Evolutionary conservation across 2,329 filamentous ascomycete genomes (phyloP).

Genomic region (Fusarium citri): DNA sequence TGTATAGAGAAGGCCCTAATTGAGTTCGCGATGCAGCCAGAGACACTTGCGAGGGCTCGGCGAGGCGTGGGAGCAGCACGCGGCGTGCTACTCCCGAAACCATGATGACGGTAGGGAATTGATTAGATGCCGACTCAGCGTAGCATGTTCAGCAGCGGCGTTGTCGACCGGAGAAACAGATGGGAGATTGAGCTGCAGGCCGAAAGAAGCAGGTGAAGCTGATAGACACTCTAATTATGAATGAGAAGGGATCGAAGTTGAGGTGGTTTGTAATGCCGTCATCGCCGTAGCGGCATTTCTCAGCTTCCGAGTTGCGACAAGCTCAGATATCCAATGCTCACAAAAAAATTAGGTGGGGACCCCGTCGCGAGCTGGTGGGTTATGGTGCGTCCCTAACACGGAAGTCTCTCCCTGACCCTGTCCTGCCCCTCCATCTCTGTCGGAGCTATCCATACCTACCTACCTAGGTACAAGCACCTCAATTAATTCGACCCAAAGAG

Average conservation of each 20-base stretch:
- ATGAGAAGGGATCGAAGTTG: constrained; percentile 36
- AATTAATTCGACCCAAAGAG: too few relatives aligned
- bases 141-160: constrained; percentile 48
- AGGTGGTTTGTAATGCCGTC: constrained; percentile 49
- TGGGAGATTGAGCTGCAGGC: constrained; percentile 7
- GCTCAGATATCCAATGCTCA: constrained; percentile 18
- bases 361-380: constrained; percentile 19
- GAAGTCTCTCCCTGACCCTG: neutral
- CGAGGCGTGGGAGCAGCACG: constrained; percentile 61
- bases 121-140: constrained; percentile 41
- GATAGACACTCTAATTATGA: constrained; percentile 24
- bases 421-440: neutral
- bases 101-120: constrained; percentile 55
- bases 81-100: constrained; percentile 62
- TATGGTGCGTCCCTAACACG: constrained; percentile 4
- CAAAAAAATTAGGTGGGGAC: constrained; percentile 44
- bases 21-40: constrained; percentile 39
- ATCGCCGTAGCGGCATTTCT: constrained; percentile 51
- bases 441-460: constrained; percentile 40
- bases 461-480: too few relatives aligned
- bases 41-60: constrained; percentile 48
- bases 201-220: constrained; percentile 17
- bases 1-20: constrained; percentile 35
- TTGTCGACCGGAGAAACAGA: constrained; percentile 24
- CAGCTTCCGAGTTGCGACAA: constrained; percentile 45